Evolutionary conservation across 768 basidiomycete genomes (phyloP).

Genomic region (Stropharia rugosoannulata): DNA sequence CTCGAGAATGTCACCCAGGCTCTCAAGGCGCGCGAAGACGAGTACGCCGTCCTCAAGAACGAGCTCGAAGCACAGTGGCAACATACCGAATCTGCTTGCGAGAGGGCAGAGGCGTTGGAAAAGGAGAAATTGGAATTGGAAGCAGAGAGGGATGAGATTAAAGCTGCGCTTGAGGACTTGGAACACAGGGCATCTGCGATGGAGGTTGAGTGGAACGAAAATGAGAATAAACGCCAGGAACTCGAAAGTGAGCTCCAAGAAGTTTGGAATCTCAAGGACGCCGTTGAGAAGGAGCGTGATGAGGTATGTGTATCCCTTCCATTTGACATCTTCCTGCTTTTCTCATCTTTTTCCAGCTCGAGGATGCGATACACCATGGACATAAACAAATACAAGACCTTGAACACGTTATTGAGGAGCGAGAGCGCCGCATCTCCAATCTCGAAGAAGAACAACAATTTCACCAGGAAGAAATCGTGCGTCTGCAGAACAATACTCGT

Average conservation of each 20-base stretch:
- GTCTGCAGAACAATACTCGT: conserved; percentile 56
- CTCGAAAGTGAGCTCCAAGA: conserved; percentile 58
- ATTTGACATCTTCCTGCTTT: not conserved
- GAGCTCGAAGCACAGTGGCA: conserved; percentile 77
- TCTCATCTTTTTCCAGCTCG: conserved; percentile 36
- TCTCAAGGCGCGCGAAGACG: conserved; percentile 41
- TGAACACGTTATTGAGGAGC: conserved; percentile 47
- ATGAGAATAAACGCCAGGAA: conserved; percentile 53
- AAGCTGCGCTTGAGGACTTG: conserved; percentile 38
- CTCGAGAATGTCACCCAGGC: conserved; percentile 39
- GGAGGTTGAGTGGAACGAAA: conserved; percentile 56
- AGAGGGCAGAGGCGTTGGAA: conserved; percentile 34
- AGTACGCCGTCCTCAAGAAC: conserved; percentile 47
- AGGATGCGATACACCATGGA: conserved; percentile 50
- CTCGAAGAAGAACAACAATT: conserved; percentile 58
- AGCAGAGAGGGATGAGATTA: conserved; percentile 38
- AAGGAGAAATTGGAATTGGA: conserved; percentile 33
- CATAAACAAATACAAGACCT: conserved; percentile 51
- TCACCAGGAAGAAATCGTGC: conserved; percentile 50
- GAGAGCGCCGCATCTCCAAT: conserved; percentile 47
- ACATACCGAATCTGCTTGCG: conserved; percentile 55
- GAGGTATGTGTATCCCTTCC: conserved; percentile 38
- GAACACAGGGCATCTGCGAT: conserved; percentile 42
- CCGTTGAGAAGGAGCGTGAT: conserved; percentile 53
- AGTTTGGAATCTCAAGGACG: conserved; percentile 48